Percentiles rank a stretch among this genome's conserved stretches.
Conservation (phyloP, 306 rosid genomes). For the Lotus japonicus region DNA sequence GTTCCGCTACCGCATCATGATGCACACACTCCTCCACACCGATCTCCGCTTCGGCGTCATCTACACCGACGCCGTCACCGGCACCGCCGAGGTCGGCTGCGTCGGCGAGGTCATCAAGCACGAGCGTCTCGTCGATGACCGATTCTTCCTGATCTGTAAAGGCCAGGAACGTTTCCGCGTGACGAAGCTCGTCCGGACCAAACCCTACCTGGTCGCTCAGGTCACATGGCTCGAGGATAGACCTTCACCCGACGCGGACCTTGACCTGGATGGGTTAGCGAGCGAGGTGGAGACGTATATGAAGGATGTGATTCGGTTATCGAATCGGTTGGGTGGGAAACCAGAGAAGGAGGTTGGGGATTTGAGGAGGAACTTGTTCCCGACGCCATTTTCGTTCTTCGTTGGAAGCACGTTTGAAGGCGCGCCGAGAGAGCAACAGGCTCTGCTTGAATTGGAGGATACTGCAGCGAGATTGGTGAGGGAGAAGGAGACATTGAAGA, state of each 20-base stretch:
- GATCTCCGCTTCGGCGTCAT: conserved; percentile 98
- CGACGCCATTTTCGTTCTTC: conserved; percentile 93
- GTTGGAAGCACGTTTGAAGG: conserved; percentile 98
- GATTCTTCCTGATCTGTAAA: conserved; percentile 88
- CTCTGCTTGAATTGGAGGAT: conserved; percentile 89
- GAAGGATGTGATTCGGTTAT: conserved; percentile 91
- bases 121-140: conserved; percentile 92
- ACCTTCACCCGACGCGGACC: conserved; percentile 65
- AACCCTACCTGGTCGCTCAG: conserved; percentile 85
- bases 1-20: conserved; percentile 97
- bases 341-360: conserved; percentile 94
- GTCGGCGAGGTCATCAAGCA: conserved; percentile 96
- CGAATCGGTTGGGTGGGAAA: conserved; percentile 84
- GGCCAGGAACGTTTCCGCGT: conserved; percentile 97
- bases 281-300: conserved; percentile 74
- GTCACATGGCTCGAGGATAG: conserved; percentile 95
- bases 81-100: conserved; percentile 82
- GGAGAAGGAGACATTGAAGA: conserved; percentile 88
- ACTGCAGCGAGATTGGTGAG: conserved; percentile 71
- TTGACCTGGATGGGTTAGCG: conserved; percentile 61
- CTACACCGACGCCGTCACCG: conserved; percentile 69
- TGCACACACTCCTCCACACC: conserved; percentile 94
- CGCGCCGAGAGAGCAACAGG: conserved; percentile 97
- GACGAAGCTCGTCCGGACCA: conserved; percentile 58
- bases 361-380: conserved; percentile 77